Base-by-base conservation (phyloP, 2,329 filamentous ascomycete genomes). In the Hypoxylon sp. region DNA sequence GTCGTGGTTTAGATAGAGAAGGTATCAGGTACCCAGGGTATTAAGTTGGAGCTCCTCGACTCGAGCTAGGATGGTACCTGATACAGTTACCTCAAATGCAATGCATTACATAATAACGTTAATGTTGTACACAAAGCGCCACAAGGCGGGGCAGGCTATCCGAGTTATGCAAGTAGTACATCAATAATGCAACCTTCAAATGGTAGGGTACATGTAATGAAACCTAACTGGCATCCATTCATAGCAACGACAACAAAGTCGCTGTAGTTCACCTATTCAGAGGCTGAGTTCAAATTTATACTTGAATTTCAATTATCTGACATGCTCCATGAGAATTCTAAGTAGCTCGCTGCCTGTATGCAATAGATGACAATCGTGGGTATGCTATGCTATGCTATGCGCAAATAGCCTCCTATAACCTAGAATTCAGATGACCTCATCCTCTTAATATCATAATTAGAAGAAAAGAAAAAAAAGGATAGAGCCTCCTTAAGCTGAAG, bases 321-420 rank as follows among this genome's bases (percentile, higher is more conserved):
- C 27, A 24, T 54, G 17, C 29, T 48, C 32, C 8, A 50, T 35
- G 21, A 48, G 39, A 56, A 47, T 15, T 21, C 13, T 53, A 48
- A 59, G 19, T 13, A 64, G 15, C 61, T 58, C 46, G 32, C 47
- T 54, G 56, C 47, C 19, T 53, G 46, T 57, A 51, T 64, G 51
- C 48, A 54, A 61, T 54, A 39, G 32, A 42, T 29, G 32, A 53
- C 21, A 32, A 52, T 35, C 11, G 17, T 57, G 59, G 62, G 55
- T 63, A 66, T 56, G 19, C 11, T 52, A 53, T n/a, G 17, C 44
- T 58, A 62, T 24, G 24, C 24, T 24, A 24, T 24, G 24, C 24
- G 60, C 57, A 63, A 56, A 63, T 35, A 58, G 52, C 54, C 29
- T 69, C 31, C 52, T 21, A 53, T 19, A 29, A 17, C 53, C 53